Conservation (phyloP, 2,329 filamentous ascomycete species). For the Davidsoniella virescens region DNA sequence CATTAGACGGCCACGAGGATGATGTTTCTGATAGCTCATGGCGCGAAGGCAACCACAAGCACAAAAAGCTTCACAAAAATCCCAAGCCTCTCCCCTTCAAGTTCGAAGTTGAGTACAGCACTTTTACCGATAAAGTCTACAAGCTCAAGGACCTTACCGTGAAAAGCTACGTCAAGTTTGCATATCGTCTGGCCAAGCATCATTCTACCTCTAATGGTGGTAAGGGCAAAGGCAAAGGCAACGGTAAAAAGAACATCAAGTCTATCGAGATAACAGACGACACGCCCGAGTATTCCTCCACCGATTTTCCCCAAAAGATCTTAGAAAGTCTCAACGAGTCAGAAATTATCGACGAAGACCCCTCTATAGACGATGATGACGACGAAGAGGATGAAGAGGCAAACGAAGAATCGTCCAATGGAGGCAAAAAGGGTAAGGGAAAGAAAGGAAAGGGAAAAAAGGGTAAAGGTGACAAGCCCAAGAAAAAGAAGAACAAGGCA, state of each 20-base stretch:
- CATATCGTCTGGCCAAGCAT: conserved; percentile 53
- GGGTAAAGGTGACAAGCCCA: conserved; percentile 34
- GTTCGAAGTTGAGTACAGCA: conserved; percentile 78
- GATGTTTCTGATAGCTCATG: conserved; percentile 30
- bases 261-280: background rate
- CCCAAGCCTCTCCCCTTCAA: conserved; percentile 48
- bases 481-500: conserved; percentile 43
- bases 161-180: conserved; percentile 61
- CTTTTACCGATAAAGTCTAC: conserved; percentile 59
- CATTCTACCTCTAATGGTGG: conserved; percentile 11
- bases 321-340: conserved; percentile 10
- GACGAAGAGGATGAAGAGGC: conserved; percentile 19
- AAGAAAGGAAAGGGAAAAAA: conserved; percentile 20
- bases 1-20: conserved; percentile 13
- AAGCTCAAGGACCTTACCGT: conserved; percentile 71
- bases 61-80: conserved; percentile 36
- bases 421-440: conserved; percentile 15
- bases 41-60: conserved; percentile 47
- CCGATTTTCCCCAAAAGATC: background rate
- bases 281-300: background rate
- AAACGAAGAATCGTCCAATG: conserved; percentile 18
- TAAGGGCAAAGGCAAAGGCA: background rate
- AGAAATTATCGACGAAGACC: conserved; percentile 15
- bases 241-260: conserved; percentile 1
- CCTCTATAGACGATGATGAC: conserved; percentile 16